Conservation (phyloP, 1,284 basidiomycete genomes). For the Cronartium quercuum region DNA sequence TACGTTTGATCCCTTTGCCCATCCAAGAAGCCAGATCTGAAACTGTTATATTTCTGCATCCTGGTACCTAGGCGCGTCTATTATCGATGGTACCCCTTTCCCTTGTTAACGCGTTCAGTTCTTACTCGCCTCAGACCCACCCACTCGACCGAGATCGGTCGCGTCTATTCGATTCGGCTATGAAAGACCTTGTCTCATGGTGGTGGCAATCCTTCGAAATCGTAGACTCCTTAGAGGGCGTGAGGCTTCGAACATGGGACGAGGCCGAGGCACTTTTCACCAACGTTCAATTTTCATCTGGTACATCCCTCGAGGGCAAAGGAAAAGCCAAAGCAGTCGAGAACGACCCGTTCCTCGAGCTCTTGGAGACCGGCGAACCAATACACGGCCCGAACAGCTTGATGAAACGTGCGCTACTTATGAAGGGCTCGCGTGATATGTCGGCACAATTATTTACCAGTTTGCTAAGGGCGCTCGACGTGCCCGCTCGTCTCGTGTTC, state of each 20-base stretch:
- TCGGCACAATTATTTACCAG: constrained; percentile 88
- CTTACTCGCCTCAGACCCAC: constrained; percentile 72
- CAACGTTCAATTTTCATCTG: constrained; percentile 41
- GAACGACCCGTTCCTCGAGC: constrained; percentile 48
- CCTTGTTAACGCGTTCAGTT: constrained; percentile 68
- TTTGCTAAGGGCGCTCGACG: constrained; percentile 74
- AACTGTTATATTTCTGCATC: constrained; percentile 56
- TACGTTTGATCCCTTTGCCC: constrained; percentile 46
- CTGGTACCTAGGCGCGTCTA: constrained; percentile 22
- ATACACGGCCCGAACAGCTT: constrained; percentile 73
- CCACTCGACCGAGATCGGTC: constrained; percentile 73
- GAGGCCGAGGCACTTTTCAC: constrained; percentile 52
- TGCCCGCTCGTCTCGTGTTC: constrained; percentile 80
- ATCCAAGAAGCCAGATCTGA: background rate
- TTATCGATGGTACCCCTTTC: constrained; percentile 64
- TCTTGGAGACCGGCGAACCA: constrained; percentile 59
- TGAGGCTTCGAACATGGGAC: constrained; percentile 68
- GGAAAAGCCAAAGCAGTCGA: constrained; percentile 38
- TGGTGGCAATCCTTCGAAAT: constrained; percentile 67
- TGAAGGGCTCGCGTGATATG: constrained; percentile 73
- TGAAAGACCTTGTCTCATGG: constrained; percentile 69
- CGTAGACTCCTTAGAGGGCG: constrained; percentile 53
- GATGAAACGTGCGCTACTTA: constrained; percentile 78
- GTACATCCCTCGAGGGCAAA: constrained; percentile 8
- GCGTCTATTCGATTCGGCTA: constrained; percentile 72